Base-by-base conservation (phyloP, 2,329 filamentous ascomycete species). In the Sporothrix inflata region DNA sequence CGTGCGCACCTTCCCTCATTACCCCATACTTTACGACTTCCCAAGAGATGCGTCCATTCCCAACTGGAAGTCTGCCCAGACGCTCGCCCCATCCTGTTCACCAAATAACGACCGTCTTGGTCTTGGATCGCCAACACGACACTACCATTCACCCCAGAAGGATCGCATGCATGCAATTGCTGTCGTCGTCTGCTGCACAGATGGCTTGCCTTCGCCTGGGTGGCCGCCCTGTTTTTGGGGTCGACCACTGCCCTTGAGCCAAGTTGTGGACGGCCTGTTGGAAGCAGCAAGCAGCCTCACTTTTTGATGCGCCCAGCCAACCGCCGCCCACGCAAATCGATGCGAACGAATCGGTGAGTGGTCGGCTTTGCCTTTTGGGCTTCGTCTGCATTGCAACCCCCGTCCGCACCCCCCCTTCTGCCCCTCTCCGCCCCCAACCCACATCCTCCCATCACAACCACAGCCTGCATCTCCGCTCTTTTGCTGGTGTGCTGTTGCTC, bases 161-260 rank as follows among this genome's bases (percentile, higher is more conserved):
- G 60, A 65, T 65, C 11, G 38, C 8, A 65, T 65, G 60, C 38
- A 45, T 40, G 60, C 60, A 45, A 45, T 65, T 19, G 38, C 14
- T 45, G 38, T 40, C 6, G 19, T 14, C 30, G 30, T 38, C 53
- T 34, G 53, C 53, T 61, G 55, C 57, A 63, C n/a, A 3, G 60
- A 63, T 63, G 34, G 34, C 60, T 45, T 45, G 60, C 49, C 45
- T 24, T 66, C 42, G 21, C 27, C 42, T 66, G 63, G 42, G 45
- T 49, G 63, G 63, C 40, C 63, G 63, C 63, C 63, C 42, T 66
- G 42, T 66, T 66, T 65, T 47, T 30, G 47, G 19, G n/a, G n/a
- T 21, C 6, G n/a, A 19, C 47, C 47, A 21, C 47, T 9, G 47
- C 47, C 47, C 16, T 21, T 49, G 16, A 19, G 47, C 47, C 47